These are phyloP conservation scores for Udeniomyces megalosporus DNA, from an alignment of 768 basidiomycete species.

Conservation along the genomic window DNA sequence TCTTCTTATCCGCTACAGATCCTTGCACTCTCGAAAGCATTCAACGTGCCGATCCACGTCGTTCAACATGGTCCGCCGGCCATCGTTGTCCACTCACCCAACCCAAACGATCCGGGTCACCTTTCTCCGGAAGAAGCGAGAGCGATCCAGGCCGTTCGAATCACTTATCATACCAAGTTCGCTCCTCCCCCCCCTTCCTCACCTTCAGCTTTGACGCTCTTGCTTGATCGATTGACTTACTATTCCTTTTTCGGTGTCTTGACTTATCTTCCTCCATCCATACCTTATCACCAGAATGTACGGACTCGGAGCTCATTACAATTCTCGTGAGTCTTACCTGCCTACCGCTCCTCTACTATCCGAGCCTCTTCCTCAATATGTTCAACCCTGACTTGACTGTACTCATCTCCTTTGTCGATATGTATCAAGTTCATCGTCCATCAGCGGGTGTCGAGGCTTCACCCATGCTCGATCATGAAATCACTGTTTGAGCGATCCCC, in stretches of 20 bases:
- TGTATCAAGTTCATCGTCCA: too few relatives aligned
- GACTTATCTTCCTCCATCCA: not conserved
- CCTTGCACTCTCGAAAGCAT: constrained; percentile 65
- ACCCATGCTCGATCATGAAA: too few relatives aligned
- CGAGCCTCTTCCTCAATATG: too few relatives aligned
- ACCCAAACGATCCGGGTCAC: constrained; percentile 1
- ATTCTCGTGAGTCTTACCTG: constrained; percentile 3
- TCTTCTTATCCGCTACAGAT: constrained; percentile 34
- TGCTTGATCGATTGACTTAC: not conserved
- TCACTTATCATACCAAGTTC: constrained; percentile 21
- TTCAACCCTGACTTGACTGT: too few relatives aligned
- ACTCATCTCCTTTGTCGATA: too few relatives aligned
- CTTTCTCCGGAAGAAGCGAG: constrained; percentile 35
- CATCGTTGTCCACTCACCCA: constrained; percentile 51
- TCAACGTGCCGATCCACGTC: constrained; percentile 72
- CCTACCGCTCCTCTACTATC: too few relatives aligned
- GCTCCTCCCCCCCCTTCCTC: not conserved
- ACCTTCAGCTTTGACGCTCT: not conserved
- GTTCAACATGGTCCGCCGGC: constrained; percentile 67
- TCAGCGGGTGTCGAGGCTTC: too few relatives aligned
- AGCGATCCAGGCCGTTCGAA: constrained; percentile 24
- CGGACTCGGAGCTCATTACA: constrained; percentile 62
- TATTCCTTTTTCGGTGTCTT: not conserved
- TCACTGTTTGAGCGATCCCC: too few relatives aligned
- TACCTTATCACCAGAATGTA: constrained; percentile 48